Evolutionary conservation across 805 yeast genomes (phyloP).

Genomic region (Metschnikowia hibisci): DNA sequence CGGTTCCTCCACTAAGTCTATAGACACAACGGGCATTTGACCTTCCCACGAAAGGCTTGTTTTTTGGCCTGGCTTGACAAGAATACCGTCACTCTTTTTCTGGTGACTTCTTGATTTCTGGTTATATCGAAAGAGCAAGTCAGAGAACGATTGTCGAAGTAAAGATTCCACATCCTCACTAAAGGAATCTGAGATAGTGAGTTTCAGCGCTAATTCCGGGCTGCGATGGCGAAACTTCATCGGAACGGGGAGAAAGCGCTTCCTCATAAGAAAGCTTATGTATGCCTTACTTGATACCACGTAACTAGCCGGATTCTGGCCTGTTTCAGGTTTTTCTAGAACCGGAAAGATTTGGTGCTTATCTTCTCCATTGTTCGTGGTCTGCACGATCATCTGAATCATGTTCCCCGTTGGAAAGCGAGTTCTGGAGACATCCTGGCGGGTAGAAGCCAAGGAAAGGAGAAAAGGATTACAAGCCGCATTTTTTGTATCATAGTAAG

Average conservation of each 20-base stretch:
- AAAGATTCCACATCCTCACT: background rate
- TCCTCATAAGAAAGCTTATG: constrained; percentile 17
- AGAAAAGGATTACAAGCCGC: constrained; percentile 29
- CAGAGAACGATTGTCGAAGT: background rate
- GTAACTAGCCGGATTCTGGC: constrained; percentile 24
- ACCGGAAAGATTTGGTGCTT: constrained; percentile 17
- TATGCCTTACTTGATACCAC: constrained; percentile 23
- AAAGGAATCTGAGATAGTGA: background rate
- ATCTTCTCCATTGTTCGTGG: background rate
- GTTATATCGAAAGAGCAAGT: background rate
- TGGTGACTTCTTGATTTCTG: background rate
- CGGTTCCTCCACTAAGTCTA: constrained; percentile 12
- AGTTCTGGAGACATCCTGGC: constrained; percentile 20
- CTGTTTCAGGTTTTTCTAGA: constrained; percentile 13
- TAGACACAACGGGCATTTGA: constrained; percentile 15
- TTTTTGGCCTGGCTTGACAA: background rate
- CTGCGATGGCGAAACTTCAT: constrained; percentile 21
- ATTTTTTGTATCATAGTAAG: constrained; percentile 17
- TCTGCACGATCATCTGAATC: constrained; percentile 18
- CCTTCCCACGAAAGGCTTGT: background rate
- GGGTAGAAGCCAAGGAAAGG: constrained; percentile 21
- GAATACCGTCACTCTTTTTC: constrained; percentile 6
- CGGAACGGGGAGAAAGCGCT: constrained; percentile 24
- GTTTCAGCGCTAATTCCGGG: background rate
- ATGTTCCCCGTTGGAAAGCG: constrained; percentile 30